These are phyloP conservation scores for Pythium scleroteichum DNA, from an alignment of 352 stramenopile genomes.

Conservation along the genomic window DNA sequence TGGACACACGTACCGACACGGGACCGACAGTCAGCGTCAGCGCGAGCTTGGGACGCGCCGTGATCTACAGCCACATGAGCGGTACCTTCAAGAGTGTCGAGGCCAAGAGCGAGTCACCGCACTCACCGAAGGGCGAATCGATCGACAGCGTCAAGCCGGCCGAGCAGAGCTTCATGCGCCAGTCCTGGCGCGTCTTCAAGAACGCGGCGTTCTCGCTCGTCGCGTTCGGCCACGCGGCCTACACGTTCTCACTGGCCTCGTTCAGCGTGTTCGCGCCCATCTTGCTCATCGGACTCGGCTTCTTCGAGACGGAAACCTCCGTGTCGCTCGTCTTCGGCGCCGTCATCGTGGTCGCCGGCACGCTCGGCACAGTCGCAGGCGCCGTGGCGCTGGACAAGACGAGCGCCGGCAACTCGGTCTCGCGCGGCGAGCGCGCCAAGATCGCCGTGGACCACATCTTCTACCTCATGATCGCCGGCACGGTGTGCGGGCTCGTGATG, in stretches of 20 bases:
- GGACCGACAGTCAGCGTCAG: conserved; percentile 7
- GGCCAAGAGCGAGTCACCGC: background rate
- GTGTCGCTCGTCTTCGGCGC: conserved; percentile 87
- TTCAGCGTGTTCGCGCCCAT: conserved; percentile 84
- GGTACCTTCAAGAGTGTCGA: background rate
- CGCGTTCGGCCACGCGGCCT: conserved; percentile 78
- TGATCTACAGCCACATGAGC: conserved; percentile 12
- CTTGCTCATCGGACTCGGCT: conserved; percentile 87
- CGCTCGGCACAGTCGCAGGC: conserved; percentile 85
- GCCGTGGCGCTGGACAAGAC: conserved; percentile 69
- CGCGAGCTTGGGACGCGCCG: background rate
- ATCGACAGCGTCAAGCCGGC: background rate
- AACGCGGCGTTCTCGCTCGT: conserved; percentile 64
- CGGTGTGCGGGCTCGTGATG: conserved; percentile 57
- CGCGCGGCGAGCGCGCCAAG: conserved; percentile 41
- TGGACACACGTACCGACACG: conserved; percentile 11
- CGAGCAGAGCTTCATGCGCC: conserved; percentile 34
- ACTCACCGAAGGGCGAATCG: background rate
- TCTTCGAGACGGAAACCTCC: conserved; percentile 78
- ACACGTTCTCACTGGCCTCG: conserved; percentile 83
- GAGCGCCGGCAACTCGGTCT: conserved; percentile 36
- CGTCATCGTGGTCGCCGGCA: conserved; percentile 71
- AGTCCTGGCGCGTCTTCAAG: conserved; percentile 6
- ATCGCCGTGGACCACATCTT: conserved; percentile 63
- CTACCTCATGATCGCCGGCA: conserved; percentile 50